Evolutionary conservation across 1,139 yeast species (phyloP).

Genomic region (Zhuliangozyma blackwelliae): DNA sequence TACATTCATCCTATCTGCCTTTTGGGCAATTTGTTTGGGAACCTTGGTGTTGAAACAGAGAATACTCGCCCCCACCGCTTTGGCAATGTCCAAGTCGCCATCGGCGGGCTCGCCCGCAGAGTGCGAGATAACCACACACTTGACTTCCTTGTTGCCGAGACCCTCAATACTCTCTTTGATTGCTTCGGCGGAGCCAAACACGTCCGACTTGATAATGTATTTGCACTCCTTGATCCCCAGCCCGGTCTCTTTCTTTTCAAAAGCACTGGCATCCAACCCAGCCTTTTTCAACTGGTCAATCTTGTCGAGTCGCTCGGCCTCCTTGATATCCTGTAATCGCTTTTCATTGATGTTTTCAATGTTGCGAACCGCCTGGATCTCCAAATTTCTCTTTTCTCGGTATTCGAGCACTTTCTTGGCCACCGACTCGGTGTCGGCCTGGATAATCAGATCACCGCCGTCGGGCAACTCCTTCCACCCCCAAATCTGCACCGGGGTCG

Average conservation of each 20-base stretch:
- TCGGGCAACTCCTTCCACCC: slow-evolving; percentile 96
- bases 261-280: slow-evolving; percentile 47
- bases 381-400: slow-evolving; percentile 53
- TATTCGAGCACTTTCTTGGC: slow-evolving; percentile 76
- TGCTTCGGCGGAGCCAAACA: slow-evolving; percentile 66
- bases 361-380: slow-evolving; percentile 59
- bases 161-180: slow-evolving; percentile 70
- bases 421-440: slow-evolving; percentile 66
- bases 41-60: slow-evolving; percentile 73
- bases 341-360: slow-evolving; percentile 67
- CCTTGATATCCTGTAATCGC: slow-evolving; percentile 44
- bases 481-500: slow-evolving; percentile 85
- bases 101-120: slow-evolving; percentile 89
- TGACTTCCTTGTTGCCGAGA: slow-evolving; percentile 82
- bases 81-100: slow-evolving; percentile 77
- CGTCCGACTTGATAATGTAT: slow-evolving; percentile 85
- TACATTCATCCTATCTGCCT: slow-evolving; percentile 62
- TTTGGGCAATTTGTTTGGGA: slow-evolving; percentile 58
- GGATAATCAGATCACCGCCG: slow-evolving; percentile 82
- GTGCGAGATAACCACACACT: slow-evolving; percentile 59
- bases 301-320: slow-evolving; percentile 47
- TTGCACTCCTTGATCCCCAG: slow-evolving; percentile 36
- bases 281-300: slow-evolving; percentile 52
- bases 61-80: slow-evolving; percentile 66
- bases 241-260: slow-evolving; percentile 15